Percentiles rank a stretch among this genome's conserved stretches.
These are phyloP conservation scores for Emergomyces africanus DNA, from an alignment of 2,329 filamentous ascomycete genomes.

Conservation along the genomic window DNA sequence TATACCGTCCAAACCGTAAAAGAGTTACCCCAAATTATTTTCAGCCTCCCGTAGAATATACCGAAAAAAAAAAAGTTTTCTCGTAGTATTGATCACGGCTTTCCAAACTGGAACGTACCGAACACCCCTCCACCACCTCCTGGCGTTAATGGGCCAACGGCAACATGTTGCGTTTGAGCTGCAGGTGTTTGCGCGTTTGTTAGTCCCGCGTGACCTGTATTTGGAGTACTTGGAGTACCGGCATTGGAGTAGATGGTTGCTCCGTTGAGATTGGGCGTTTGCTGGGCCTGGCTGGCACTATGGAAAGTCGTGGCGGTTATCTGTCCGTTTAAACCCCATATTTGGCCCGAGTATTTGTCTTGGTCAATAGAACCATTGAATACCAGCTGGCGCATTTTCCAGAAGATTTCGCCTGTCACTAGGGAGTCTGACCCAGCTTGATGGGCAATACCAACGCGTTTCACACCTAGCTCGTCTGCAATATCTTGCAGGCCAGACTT, in stretches of 20 bases:
- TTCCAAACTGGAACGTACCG: conserved; percentile 47
- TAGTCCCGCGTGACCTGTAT: conserved; percentile 41
- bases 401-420: conserved; percentile 88
- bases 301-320: conserved; percentile 40
- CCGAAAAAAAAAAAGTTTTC: background rate
- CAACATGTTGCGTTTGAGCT: conserved; percentile 39
- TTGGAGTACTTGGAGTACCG: conserved; percentile 56
- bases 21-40: background rate
- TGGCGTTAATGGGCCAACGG: conserved; percentile 63
- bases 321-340: conserved; percentile 79
- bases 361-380: conserved; percentile 72
- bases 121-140: conserved; percentile 63
- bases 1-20: conserved; percentile 1
- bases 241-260: conserved; percentile 35
- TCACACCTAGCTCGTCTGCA: conserved; percentile 82
- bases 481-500: conserved; percentile 91
- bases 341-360: conserved; percentile 70
- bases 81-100: conserved; percentile 3
- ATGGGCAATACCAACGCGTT: conserved; percentile 75
- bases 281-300: conserved; percentile 26
- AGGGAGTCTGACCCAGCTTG: conserved; percentile 90
- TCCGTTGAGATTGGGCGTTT: conserved; percentile 44
- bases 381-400: conserved; percentile 78
- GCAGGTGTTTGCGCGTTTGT: conserved; percentile 29
- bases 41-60: conserved; percentile 6